phyloP scores from a whole-genome alignment of 2,329 filamentous ascomycete species.

The Diaporthe citrichinensis region DNA sequence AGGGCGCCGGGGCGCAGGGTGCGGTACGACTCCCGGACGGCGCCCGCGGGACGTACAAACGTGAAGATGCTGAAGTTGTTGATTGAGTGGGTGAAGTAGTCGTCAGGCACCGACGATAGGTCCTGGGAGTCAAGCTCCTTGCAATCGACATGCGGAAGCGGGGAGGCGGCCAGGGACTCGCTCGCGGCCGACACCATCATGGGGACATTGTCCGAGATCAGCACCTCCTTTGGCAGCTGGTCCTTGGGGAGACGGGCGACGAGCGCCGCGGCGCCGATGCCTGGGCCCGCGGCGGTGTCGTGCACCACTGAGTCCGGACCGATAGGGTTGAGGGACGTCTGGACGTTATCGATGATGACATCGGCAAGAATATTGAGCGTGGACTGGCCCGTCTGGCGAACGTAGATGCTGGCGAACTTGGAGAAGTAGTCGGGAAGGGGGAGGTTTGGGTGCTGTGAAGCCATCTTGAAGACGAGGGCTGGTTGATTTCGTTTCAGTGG shows the following conservation, averaged over 20 bases:
- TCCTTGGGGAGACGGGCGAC: conserved; percentile 46
- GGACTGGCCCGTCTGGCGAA: conserved; percentile 48
- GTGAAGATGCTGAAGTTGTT: conserved; percentile 49
- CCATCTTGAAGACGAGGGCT: conserved; percentile 40
- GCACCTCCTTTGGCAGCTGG: conserved; percentile 47
- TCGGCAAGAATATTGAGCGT: conserved; percentile 49
- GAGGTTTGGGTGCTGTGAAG: conserved; percentile 45
- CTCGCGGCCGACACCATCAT: conserved; percentile 49
- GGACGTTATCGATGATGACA: conserved; percentile 47
- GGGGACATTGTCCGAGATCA: conserved; percentile 48
- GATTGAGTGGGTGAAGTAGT: conserved; percentile 47
- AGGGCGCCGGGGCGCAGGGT: conserved; percentile 46
- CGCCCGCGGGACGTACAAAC: conserved; percentile 44
- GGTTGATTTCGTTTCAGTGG: not conserved
- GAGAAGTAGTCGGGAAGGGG: conserved; percentile 50
- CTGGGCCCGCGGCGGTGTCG: conserved; percentile 51
- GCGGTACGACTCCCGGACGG: conserved; percentile 46
- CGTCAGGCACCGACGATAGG: conserved; percentile 44
- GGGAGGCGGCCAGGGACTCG: conserved; percentile 47
- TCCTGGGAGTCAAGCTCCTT: conserved; percentile 47
- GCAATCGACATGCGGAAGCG: conserved; percentile 46
- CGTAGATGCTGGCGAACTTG: conserved; percentile 49
- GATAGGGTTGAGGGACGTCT: conserved; percentile 47
- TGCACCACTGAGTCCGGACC: conserved; percentile 49
- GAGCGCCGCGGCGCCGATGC: conserved; percentile 48